Percentiles rank a stretch among this genome's conserved stretches.
Evolutionary conservation across 176 grass and related monocot species (phyloP).

Genomic region (Juncus effusus): DNA sequence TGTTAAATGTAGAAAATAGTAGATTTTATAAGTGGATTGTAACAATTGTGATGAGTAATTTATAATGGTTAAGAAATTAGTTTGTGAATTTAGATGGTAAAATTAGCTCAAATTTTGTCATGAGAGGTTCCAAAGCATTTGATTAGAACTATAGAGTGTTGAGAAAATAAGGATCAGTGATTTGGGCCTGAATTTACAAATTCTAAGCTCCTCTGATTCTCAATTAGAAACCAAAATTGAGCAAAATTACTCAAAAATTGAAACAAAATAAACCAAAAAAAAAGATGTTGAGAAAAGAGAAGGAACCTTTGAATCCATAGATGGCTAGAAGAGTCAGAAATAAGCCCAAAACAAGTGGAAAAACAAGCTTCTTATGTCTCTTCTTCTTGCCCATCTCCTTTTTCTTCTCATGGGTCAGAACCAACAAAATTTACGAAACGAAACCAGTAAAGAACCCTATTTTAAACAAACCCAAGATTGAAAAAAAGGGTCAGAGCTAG

Average conservation of each 20-base stretch:
- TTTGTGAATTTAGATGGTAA: neutral
- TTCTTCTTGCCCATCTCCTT: constrained; percentile 27
- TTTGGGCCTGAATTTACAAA: neutral
- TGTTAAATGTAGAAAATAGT: constrained; percentile 29
- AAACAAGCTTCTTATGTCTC: constrained; percentile 16
- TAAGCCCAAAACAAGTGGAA: constrained; percentile 9
- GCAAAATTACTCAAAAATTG: constrained; percentile 2
- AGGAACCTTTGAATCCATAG: constrained; percentile 23
- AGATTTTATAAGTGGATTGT: constrained; percentile 1
- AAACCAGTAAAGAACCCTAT: neutral
- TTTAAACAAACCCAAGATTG: constrained; percentile 24
- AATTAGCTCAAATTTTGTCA: constrained; percentile 12
- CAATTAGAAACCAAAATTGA: too few species aligned
- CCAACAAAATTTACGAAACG: neutral
- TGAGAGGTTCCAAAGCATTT: neutral
- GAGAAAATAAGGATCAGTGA: neutral
- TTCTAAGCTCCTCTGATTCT: neutral
- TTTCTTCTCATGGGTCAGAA: constrained; percentile 23
- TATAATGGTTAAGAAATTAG: too few species aligned
- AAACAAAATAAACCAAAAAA: neutral
- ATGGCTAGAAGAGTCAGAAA: constrained; percentile 2
- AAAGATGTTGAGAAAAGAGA: neutral
- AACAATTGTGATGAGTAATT: too few species aligned
- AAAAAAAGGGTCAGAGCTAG: constrained; percentile 6
- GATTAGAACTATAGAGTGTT: neutral